These are phyloP conservation scores for Sporothrix protearum DNA, from an alignment of 2,329 filamentous ascomycete species.

Conservation along the genomic window DNA sequence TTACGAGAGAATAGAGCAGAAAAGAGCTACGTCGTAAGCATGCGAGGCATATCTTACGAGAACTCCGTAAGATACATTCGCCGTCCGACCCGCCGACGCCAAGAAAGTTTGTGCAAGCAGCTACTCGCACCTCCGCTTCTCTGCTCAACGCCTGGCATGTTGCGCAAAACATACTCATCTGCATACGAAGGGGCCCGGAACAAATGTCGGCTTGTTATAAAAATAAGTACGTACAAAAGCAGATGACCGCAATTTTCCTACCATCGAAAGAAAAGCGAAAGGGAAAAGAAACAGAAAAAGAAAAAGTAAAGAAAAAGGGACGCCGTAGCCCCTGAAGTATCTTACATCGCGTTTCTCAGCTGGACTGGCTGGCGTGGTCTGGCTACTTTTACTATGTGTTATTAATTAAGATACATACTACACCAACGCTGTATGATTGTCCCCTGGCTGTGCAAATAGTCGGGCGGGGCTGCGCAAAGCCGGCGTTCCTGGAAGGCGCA, in stretches of 20 bases:
- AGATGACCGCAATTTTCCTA: too few relatives aligned
- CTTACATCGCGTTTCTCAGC: neutral
- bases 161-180: neutral
- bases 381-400: too few relatives aligned
- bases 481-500: slow-evolving; percentile 4
- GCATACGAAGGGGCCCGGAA: neutral
- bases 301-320: neutral
- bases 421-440: neutral
- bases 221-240: too few relatives aligned
- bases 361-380: too few relatives aligned
- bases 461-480: slow-evolving; percentile 5
- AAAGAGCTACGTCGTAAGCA: neutral
- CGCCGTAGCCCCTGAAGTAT: neutral
- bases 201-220: neutral
- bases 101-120: neutral
- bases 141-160: neutral
- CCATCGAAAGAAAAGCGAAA: too few relatives aligned
- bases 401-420: too few relatives aligned
- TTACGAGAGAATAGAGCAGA: neutral
- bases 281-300: too few relatives aligned
- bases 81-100: neutral
- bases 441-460: neutral
- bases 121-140: neutral
- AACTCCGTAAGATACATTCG: neutral
- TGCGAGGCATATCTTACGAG: neutral